A percentile compares a stretch with the other conserved stretches of the same genome.
Evolutionary conservation across 768 basidiomycete genomes (phyloP).

Genomic region (Termitomyces sp.): DNA sequence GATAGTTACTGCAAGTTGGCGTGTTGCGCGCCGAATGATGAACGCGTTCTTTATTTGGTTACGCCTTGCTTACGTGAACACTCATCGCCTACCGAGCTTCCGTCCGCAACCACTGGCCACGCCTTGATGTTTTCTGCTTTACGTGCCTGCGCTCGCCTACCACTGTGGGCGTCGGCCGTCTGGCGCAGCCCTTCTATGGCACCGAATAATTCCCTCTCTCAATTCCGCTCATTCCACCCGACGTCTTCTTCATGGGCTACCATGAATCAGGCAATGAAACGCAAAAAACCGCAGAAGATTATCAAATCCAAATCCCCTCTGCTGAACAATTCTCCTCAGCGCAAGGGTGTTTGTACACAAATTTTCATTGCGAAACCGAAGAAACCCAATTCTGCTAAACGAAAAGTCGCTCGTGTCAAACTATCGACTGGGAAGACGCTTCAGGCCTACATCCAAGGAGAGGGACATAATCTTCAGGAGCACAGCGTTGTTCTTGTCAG

Average conservation of each 20-base stretch:
- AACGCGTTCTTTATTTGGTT: conserved; percentile 30
- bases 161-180: conserved; percentile 23
- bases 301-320: conserved; percentile 71
- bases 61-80: conserved; percentile 2
- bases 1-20: neutral
- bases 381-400: conserved; percentile 98
- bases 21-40: neutral
- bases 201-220: conserved; percentile 12
- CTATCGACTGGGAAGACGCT: conserved; percentile 83
- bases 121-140: conserved; percentile 33
- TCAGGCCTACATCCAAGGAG: conserved; percentile 94
- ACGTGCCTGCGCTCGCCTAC: conserved; percentile 24
- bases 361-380: conserved; percentile 82
- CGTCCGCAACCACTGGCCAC: neutral
- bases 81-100: neutral
- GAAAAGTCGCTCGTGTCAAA: conserved; percentile 94
- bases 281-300: conserved; percentile 54
- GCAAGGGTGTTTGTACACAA: conserved; percentile 86
- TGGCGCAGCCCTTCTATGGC: conserved; percentile 7
- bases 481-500: conserved; percentile 94
- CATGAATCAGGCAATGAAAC: conserved; percentile 83
- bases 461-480: conserved; percentile 97
- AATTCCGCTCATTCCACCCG: conserved; percentile 54
- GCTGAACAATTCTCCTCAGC: conserved; percentile 73
- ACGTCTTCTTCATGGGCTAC: conserved; percentile 58